Base-by-base conservation (phyloP, 345 rosid genomes). In the Pistacia integerrima region DNA sequence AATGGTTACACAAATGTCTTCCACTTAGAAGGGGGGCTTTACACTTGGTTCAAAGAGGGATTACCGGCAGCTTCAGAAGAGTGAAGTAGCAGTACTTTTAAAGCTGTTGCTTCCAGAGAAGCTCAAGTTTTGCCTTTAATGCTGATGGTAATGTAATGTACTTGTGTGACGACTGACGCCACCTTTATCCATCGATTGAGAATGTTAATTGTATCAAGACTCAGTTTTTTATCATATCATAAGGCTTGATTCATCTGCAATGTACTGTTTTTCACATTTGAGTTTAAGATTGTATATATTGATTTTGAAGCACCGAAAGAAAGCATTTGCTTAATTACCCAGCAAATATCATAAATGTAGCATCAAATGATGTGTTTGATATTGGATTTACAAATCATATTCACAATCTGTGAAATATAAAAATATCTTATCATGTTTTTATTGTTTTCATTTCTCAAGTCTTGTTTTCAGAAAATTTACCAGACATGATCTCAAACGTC, bases 11-110 rank as follows among this genome's bases (percentile, higher is more conserved):
- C 78, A 52, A 93, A 95, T 48, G 97, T 95, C 25, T 95, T 82
- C 81, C 94, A 93, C 86, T 87, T 95, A 75, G 98, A 93, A 90
- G 99, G 99, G 20, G 99, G 99, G 3, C 86, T 95, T 62, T 86
- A 89, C 80, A 48, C 83, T 70, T 92, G 99, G 98, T 83, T 88
- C 86, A 95, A 93, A 74, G 96, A 93, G 84, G 97, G 85, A 62
- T 84, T 91, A 78, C 98, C 99, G 25, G 54, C 84, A 56, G 88
- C 64, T 84, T 75, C 90, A 14, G 93, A 84, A 64, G 93, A 88
- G 64, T 84, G 77, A 87, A 61, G 58, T 60, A 73, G 8, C 70
- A 52, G 35, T 51, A 41, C 67, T 60, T 72, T 58, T 41, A 36
- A 18, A 72, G 73, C 55, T 52, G 79, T 70, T 48, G 64, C 77